Base-by-base conservation (phyloP, 495 filamentous ascomycete genomes). In the Daldinia vernicosa region DNA sequence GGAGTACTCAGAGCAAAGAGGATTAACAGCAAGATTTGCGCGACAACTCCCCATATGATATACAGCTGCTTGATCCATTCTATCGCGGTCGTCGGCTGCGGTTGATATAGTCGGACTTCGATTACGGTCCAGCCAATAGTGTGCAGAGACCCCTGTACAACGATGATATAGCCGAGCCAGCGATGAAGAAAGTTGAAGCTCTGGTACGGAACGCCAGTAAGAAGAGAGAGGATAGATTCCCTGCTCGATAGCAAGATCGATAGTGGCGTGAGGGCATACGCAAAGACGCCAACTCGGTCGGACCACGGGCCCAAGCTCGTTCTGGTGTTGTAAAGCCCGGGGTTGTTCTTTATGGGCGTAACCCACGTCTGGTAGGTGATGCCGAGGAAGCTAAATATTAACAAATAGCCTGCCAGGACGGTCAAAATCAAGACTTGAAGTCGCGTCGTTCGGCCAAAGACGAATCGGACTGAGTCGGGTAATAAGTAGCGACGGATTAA, bases 101-200 rank as follows among this genome's bases (percentile, higher is more conserved):
- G 90, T 67, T 89, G 85, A 72, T 91, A 92, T 6, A 91, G 77
- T 53, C 79, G 76, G 1, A 80, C 82, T 76, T 90, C 87, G 55
- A 91, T 79, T 27, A 92, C 76, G 14, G 82, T 84, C 90, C 89
- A 92, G 47, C 83, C 82, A n/a, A 91, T 79, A 5, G 89, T 91
- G 72, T 92, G 90, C 6, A 91, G 77, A 40, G 84, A 77, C 12
- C 83, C 81, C 61, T 90, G 89, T 0, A 87, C 73, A 53, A 89
- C 83, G 67, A 91, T 90, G 64, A 91, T 85, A 45, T 87, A 86
- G 0, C 90, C 89, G 2, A 84, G 76, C 88, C 88, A 90, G 27
- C 88, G 85, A 72, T 91, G 89, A 26, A 92, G 79, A 76, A 91
- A 91, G 78, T 89, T 87, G 80, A 91, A 91, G 57, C 83, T 84